These are phyloP conservation scores for Ascochyta viciae-villosae DNA, from an alignment of 2,329 filamentous ascomycete species.

Conservation along the genomic window DNA sequence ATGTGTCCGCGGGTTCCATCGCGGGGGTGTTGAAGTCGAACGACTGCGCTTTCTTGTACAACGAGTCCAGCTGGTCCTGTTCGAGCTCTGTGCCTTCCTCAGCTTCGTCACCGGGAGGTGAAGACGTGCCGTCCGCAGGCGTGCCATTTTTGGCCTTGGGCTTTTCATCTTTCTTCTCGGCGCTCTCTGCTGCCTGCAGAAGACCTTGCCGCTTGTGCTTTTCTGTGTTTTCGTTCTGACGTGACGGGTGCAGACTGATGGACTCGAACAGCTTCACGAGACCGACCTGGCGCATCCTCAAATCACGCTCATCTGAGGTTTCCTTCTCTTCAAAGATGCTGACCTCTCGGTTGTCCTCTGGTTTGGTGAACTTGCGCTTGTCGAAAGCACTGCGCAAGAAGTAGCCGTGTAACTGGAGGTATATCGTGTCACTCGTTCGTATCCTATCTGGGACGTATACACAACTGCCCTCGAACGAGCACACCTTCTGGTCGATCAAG, in stretches of 20 bases:
- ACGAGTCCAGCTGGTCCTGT: constrained; percentile 89
- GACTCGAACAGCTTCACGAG: constrained; percentile 90
- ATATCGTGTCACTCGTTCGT: constrained; percentile 92
- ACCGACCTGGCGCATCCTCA: constrained; percentile 84
- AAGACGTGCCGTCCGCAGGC: constrained; percentile 53
- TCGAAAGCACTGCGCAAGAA: constrained; percentile 78
- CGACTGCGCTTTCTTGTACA: constrained; percentile 95
- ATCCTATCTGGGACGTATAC: constrained; percentile 87
- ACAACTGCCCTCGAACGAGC: constrained; percentile 83
- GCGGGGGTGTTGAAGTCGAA: constrained; percentile 94
- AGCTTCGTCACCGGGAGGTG: constrained; percentile 66
- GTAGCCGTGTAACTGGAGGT: constrained; percentile 82
- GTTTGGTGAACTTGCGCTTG: constrained; percentile 65
- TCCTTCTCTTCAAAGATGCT: constrained; percentile 85
- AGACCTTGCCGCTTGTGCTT: constrained; percentile 84
- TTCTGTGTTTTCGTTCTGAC: constrained; percentile 74
- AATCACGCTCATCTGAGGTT: constrained; percentile 80
- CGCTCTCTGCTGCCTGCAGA: constrained; percentile 84
- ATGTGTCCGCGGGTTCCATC: constrained; percentile 81
- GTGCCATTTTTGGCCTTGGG: constrained; percentile 59
- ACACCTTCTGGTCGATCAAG: constrained; percentile 87
- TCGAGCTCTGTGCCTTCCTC: constrained; percentile 93
- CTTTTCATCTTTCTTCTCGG: constrained; percentile 69
- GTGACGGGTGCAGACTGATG: constrained; percentile 79
- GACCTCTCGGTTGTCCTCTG: constrained; percentile 73